Conservation (phyloP, 805 yeast species). For the Saturnispora serradocipensis region DNA sequence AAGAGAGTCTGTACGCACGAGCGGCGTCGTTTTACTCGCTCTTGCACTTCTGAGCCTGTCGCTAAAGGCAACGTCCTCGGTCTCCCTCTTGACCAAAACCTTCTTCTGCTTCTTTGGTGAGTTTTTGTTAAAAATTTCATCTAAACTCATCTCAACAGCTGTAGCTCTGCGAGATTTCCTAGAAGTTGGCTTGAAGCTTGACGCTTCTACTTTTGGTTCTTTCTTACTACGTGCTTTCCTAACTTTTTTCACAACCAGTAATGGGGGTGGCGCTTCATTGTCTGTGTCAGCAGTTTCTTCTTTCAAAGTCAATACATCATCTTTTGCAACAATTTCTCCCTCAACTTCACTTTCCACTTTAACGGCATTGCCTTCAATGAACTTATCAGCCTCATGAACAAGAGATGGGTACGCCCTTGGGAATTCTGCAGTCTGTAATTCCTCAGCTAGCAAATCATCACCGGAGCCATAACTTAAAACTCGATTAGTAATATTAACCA, state of each 20-base stretch:
- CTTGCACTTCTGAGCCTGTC: background rate
- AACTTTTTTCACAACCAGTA: background rate
- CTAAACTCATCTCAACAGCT: background rate
- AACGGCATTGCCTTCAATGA: conserved; percentile 17
- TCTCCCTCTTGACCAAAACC: background rate
- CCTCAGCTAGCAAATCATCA: conserved; percentile 13
- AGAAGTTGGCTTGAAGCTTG: background rate
- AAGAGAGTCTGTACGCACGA: background rate
- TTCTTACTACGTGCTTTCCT: background rate
- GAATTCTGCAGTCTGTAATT: conserved; percentile 10
- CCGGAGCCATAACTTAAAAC: conserved; percentile 25
- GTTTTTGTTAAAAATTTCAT: background rate
- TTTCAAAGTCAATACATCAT: background rate
- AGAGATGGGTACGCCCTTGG: conserved; percentile 19
- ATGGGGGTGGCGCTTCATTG: background rate
- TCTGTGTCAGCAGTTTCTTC: conserved; percentile 3
- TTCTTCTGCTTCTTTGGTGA: background rate
- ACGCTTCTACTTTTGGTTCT: background rate
- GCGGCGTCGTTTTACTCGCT: background rate
- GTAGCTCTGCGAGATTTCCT: background rate
- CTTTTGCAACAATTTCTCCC: conserved; percentile 3
- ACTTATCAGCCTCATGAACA: conserved; percentile 23
- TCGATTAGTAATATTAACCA: conserved; percentile 12
- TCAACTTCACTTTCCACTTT: background rate
- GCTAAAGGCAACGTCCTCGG: background rate